Percentiles rank a stretch among this genome's conserved stretches.
Evolutionary conservation across 192 early-diverging fungal genomes (phyloP).

Genomic region (Coemansia sp.): DNA sequence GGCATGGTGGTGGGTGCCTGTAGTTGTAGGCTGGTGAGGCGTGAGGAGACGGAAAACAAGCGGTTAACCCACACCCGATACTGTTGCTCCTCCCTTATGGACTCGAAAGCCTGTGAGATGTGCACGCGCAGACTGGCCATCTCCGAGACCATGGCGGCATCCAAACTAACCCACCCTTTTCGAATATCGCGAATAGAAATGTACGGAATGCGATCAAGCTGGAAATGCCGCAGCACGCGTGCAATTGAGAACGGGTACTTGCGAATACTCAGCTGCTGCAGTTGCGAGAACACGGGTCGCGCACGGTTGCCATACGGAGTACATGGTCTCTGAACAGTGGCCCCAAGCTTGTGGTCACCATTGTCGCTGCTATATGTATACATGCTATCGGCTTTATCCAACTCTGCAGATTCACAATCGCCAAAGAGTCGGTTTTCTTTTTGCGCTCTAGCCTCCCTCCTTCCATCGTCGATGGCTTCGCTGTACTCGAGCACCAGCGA

Average conservation of each 20-base stretch:
- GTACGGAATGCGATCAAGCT: slow-evolving; percentile 20
- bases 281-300: slow-evolving; percentile 20
- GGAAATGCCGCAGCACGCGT: slow-evolving; percentile 26
- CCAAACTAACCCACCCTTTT: slow-evolving; percentile 9
- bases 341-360: neutral
- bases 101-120: neutral
- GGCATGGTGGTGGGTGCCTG: slow-evolving; percentile 17
- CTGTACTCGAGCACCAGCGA: slow-evolving; percentile 33
- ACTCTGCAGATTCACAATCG: neutral
- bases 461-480: slow-evolving; percentile 7
- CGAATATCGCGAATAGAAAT: slow-evolving; percentile 33
- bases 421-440: neutral
- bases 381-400: neutral
- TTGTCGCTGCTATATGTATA: neutral
- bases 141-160: neutral
- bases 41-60: slow-evolving; percentile 30
- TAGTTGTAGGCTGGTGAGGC: slow-evolving; percentile 27
- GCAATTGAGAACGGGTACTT: slow-evolving; percentile 29
- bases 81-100: slow-evolving; percentile 1
- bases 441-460: neutral
- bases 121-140: slow-evolving; percentile 25
- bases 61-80: slow-evolving; percentile 42
- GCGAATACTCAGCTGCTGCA: slow-evolving; percentile 21
- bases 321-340: neutral
- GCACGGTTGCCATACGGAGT: neutral